Evolutionary conservation across 352 stramenopile species (phyloP).

Genomic region (Pythium myriotylum): DNA sequence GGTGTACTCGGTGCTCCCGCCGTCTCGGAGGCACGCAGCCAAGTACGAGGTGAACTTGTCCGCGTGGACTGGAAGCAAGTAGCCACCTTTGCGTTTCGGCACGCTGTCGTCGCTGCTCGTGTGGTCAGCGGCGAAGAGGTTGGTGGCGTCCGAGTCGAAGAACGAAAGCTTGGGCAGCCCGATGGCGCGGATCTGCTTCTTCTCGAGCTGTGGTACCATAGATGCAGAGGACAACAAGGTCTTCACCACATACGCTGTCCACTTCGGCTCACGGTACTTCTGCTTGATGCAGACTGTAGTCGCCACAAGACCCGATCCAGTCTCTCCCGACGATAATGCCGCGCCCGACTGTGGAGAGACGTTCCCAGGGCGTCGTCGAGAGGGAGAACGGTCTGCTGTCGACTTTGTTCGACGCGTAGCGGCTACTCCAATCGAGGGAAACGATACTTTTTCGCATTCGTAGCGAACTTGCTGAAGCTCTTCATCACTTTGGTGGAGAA

Average conservation of each 20-base stretch:
- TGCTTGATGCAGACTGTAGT: slow-evolving; percentile 57
- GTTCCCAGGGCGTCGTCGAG: too few species aligned
- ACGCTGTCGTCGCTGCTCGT: slow-evolving; percentile 7
- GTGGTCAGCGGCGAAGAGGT: background rate
- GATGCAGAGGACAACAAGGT: slow-evolving; percentile 61
- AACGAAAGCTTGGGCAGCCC: slow-evolving; percentile 52
- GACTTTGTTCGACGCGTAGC: too few species aligned
- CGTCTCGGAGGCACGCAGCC: slow-evolving; percentile 18
- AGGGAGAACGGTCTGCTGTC: too few species aligned
- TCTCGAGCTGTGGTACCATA: slow-evolving; percentile 70
- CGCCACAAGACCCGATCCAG: slow-evolving; percentile 10
- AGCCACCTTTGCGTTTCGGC: slow-evolving; percentile 35
- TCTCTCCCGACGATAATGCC: background rate
- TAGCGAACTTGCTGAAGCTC: slow-evolving; percentile 77
- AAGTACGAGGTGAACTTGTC: slow-evolving; percentile 53
- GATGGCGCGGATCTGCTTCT: slow-evolving; percentile 66
- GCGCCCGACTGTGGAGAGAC: too few species aligned
- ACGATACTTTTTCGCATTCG: slow-evolving; percentile 69
- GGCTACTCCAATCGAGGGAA: slow-evolving; percentile 19
- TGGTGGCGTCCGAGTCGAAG: slow-evolving; percentile 34
- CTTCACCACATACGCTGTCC: slow-evolving; percentile 72
- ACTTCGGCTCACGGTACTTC: slow-evolving; percentile 63
- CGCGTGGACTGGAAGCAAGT: slow-evolving; percentile 50
- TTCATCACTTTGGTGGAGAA: slow-evolving; percentile 59
- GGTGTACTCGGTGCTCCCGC: slow-evolving; percentile 3